Base-by-base conservation (phyloP, 2,329 filamentous ascomycete genomes). In the Achaetomium macrosporum region DNA sequence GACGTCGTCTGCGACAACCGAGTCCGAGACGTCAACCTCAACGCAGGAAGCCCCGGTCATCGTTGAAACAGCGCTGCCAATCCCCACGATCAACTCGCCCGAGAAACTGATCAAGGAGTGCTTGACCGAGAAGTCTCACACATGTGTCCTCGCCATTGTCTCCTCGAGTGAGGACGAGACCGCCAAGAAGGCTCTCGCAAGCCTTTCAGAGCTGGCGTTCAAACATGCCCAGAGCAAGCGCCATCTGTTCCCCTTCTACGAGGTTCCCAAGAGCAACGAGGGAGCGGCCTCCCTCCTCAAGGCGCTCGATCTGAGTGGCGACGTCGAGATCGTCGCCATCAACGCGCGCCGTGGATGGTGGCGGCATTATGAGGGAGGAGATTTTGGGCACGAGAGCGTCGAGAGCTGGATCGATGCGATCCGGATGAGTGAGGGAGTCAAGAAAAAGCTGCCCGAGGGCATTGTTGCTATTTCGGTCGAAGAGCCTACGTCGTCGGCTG, bases 351-450 rank as follows among this genome's bases (percentile, higher is more conserved):
- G 90, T 50, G 79, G 81, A 40, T 99, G 93, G 93, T 95, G 85
- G 81, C 85, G 87, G 63, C 81, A 79, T 53, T 93, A 88, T 67
- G 72, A 81, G 44, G 82, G 78, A 7, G 64, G 42, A 2, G 73
- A 79, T 41, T 83, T 83, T 42, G 81, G 79, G 50, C 65, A 76
- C 20, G 74, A 79, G 50, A 79, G 77, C 25, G 73, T 99, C 30
- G 89, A 96, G 72, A 73, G 75, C 57, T 99, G 92, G 90, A 82
- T 99, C 54, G 93, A 99, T 64, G 78, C 82, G n/a, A 90, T 97
- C 57, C 84, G 90, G 36, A 79, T 99, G 76, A 89, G 91, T 48
- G 92, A 97, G 66, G 87, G 89, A 2, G 73, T 79, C 54, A 96
- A 92, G 76, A 78, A 83, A 63, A 88, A 84, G 72, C 68, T 93